Evolutionary conservation across 306 rosid genomes (phyloP).

Genomic region (Fragaria ananassa): DNA sequence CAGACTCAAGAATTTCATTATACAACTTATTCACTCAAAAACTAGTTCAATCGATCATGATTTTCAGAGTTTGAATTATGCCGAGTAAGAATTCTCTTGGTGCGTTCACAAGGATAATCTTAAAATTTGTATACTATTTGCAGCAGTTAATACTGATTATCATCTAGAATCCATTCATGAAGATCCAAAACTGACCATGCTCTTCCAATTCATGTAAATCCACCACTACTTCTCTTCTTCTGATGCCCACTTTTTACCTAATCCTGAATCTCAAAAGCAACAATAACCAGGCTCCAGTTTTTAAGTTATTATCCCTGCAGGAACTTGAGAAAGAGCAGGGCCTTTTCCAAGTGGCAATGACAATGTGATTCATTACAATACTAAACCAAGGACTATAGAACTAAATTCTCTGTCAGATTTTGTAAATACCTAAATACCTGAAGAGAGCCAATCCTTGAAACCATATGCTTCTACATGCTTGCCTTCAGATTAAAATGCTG

Average conservation of each 20-base stretch:
- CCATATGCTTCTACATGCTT: not conserved
- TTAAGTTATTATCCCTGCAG: not conserved
- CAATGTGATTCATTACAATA: not conserved
- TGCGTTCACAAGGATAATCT: not conserved
- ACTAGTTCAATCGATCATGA: not conserved
- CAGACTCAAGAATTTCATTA: not conserved
- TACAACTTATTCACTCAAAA: not conserved
- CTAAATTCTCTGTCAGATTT: not conserved
- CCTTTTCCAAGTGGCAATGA: conserved; percentile 7
- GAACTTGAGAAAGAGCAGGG: not conserved
- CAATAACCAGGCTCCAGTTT: not conserved
- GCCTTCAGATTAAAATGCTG: not conserved
- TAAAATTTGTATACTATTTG: not conserved
- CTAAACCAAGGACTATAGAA: not conserved
- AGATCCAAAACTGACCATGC: conserved; percentile 3
- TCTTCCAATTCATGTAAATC: conserved; percentile 19
- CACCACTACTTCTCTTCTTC: not conserved
- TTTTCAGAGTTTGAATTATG: not conserved
- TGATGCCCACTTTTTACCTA: conserved; percentile 13
- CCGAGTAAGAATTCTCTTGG: too few species aligned
- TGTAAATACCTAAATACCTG: not conserved
- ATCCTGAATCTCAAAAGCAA: not conserved
- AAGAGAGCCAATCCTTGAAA: not conserved
- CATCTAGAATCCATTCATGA: not conserved
- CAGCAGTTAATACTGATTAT: not conserved